Base-by-base conservation (phyloP, 202 grass and related monocot genomes). In the Carex arenaria region DNA sequence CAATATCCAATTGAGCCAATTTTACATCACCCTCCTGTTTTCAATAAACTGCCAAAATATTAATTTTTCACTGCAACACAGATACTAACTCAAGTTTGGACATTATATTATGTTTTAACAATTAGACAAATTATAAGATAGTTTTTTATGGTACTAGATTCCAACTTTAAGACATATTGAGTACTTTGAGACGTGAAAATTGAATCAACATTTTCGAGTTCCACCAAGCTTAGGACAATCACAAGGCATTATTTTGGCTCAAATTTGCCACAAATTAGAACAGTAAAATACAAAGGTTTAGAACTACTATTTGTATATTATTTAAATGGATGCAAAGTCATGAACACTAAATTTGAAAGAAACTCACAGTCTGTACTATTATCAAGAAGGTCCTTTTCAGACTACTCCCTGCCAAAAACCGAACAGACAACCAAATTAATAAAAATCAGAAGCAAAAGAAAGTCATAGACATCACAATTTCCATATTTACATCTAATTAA, bases 171-270 rank as follows among this genome's bases (percentile, higher is more conserved):
- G 1, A 32, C 13, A 56, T 40, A 40, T 52, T 7, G 54, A 75
- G 23, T 84, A 94, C 95, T 90, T 93, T 98, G 38, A 98, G 87
- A 42, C 87, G 57, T 10, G 92, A 98, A 7, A 77, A 91, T 77
- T 89, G 95, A 55, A 98, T 79, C 20, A 95, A 54, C 19, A 93
- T 62, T 36, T 36, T 36, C 3, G 85, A 19, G 91, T 92, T 31
- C 92, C 95, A 4, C 86, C 88, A 3, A 98, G 90, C 86, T 91
- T 98, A 0, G 92, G 92, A 31, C 95, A 6, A 98, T 95, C 10
- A 98, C 88, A 13, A 95, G 62, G 43, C 92, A 95, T 82, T 98
- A 93, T 93, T 95, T 93, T 90, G 3, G 92, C 92, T 61, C 90
- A 84, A 87, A 89, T 89, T 92, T 93, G 84, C 61, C 36, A 52